Evolutionary conservation across 2,329 filamentous ascomycete genomes (phyloP).

Genomic region (Beauveria australis): DNA sequence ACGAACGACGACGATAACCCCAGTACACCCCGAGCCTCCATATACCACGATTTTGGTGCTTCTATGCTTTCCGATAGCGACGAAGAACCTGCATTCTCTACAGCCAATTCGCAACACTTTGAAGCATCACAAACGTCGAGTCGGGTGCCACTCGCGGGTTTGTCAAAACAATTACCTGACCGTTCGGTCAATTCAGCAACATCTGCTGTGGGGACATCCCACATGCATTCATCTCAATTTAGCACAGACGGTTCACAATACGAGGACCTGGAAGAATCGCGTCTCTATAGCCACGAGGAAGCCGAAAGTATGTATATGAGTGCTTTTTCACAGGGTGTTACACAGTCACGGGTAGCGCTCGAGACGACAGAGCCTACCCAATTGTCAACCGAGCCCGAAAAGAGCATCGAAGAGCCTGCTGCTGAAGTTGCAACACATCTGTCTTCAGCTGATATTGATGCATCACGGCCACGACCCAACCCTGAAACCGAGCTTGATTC

Average conservation of each 20-base stretch:
- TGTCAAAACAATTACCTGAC: conserved; percentile 9
- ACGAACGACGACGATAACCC: conserved; percentile 30
- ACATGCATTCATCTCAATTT: not conserved
- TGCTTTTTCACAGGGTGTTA: conserved; percentile 45
- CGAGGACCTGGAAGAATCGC: conserved; percentile 55
- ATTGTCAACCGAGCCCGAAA: not conserved
- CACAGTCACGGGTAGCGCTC: conserved; percentile 14
- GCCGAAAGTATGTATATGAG: conserved; percentile 86
- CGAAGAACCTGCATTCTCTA: conserved; percentile 21
- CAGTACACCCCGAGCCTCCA: conserved; percentile 47
- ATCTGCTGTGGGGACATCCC: not conserved
- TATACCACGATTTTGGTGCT: conserved; percentile 29
- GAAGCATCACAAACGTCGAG: not conserved
- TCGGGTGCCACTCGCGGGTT: conserved; percentile 5
- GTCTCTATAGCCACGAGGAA: conserved; percentile 69
- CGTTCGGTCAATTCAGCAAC: conserved; percentile 14
- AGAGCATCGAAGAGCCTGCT: not conserved
- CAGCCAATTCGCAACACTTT: not conserved
- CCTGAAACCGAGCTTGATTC: not conserved
- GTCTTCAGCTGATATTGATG: not conserved
- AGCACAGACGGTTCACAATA: not conserved
- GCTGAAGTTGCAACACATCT: no score
- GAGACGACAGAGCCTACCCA: not conserved
- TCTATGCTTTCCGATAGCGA: conserved; percentile 9
- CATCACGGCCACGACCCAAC: not conserved